Conservation (phyloP, 495 filamentous ascomycete genomes). For the Penicillium canescens region DNA sequence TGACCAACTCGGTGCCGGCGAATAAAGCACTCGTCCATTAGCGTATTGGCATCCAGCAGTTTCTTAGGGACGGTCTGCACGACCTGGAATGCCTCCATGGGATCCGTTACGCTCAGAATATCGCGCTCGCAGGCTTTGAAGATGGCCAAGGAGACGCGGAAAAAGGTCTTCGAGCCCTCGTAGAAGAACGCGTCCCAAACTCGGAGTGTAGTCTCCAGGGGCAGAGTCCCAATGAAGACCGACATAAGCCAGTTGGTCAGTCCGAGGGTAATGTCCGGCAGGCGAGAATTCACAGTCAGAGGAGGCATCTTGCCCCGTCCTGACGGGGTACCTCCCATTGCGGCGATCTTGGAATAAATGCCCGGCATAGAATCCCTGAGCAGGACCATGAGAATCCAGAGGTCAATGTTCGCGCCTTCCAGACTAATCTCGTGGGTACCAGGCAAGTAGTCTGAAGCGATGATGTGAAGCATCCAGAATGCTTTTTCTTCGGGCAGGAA, state of each 20-base stretch:
- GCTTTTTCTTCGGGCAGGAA: constrained; percentile 90
- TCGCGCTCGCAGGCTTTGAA: constrained; percentile 89
- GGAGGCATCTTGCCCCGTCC: constrained; percentile 37
- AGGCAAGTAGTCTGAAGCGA: constrained; percentile 84
- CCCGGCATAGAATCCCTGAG: constrained; percentile 79
- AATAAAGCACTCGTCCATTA: constrained; percentile 80
- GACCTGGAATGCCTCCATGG: constrained; percentile 95
- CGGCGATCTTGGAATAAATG: constrained; percentile 88
- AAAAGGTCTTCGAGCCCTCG: constrained; percentile 93
- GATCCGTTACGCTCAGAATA: constrained; percentile 77
- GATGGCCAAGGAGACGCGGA: constrained; percentile 85
- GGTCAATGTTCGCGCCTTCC: constrained; percentile 91
- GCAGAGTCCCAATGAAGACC: constrained; percentile 88
- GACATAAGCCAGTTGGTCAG: constrained; percentile 99
- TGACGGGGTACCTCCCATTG: constrained; percentile 60
- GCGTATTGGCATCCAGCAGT: constrained; percentile 73
- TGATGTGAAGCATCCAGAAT: constrained; percentile 93
- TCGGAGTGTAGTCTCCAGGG: constrained; percentile 84
- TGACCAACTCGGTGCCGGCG: constrained; percentile 84
- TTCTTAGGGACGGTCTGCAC: constrained; percentile 86
- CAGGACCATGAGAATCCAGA: constrained; percentile 86
- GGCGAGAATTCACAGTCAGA: constrained; percentile 55
- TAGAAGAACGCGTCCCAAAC: constrained; percentile 98
- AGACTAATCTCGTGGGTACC: constrained; percentile 91
- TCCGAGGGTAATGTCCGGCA: constrained; percentile 89